These are phyloP conservation scores for Ashbya aceris DNA, from an alignment of 1,139 yeast species.

Conservation along the genomic window DNA sequence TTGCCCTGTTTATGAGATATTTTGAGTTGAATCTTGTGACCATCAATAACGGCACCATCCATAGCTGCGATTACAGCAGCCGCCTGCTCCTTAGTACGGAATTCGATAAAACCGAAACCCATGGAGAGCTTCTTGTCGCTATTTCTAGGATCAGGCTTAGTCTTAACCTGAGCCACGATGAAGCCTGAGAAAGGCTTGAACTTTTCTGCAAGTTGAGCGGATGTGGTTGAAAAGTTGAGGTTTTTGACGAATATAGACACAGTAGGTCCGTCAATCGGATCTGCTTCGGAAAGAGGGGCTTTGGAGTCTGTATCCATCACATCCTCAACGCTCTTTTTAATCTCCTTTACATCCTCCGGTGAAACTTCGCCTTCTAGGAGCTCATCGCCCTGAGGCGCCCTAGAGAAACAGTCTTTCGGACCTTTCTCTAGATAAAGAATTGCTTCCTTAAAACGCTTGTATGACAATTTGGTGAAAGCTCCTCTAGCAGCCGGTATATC, in stretches of 20 bases:
- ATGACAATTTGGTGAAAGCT: conserved; percentile 83
- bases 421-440: conserved; percentile 90
- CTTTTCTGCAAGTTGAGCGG: conserved; percentile 44
- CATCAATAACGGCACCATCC: conserved; percentile 77
- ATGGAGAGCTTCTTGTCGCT: conserved; percentile 61
- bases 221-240: conserved; percentile 74
- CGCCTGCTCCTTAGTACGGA: conserved; percentile 70
- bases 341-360: conserved; percentile 33
- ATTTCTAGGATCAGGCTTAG: conserved; percentile 79
- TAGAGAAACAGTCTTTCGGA: conserved; percentile 69
- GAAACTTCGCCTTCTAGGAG: conserved; percentile 30
- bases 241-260: conserved; percentile 87
- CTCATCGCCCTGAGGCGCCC: conserved; percentile 37
- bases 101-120: conserved; percentile 98
- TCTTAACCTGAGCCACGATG: conserved; percentile 72
- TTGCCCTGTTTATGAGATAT: conserved; percentile 60
- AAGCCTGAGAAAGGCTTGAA: conserved; percentile 74
- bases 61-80: conserved; percentile 60
- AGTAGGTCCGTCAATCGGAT: conserved; percentile 55
- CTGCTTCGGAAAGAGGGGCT: conserved; percentile 32
- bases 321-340: conserved; percentile 37
- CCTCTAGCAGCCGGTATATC: conserved; percentile 78
- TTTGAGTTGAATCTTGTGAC: conserved; percentile 83
- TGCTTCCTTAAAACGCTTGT: conserved; percentile 76
- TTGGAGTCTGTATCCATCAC: conserved; percentile 27